Evolutionary conservation across 2,329 filamentous ascomycete genomes (phyloP).

Genomic region (Xylariaceae sp.): DNA sequence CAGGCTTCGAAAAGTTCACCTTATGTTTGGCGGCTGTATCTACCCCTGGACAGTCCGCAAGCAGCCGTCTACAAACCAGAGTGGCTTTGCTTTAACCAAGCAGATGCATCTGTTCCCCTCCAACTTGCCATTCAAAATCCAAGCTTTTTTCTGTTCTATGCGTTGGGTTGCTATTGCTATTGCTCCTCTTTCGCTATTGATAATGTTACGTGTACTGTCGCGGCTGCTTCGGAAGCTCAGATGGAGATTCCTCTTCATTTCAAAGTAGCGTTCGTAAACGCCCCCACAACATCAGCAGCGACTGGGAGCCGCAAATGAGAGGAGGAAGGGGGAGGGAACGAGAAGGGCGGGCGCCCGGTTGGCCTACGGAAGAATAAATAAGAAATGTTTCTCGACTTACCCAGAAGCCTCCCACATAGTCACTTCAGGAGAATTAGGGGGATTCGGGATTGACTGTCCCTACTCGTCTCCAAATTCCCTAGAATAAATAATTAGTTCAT

Average conservation of each 20-base stretch:
- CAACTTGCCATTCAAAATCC: not conserved
- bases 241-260: not conserved
- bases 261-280: not conserved
- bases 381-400: constrained; percentile 14
- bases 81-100: not conserved
- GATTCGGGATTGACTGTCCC: not conserved
- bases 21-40: not conserved
- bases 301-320: not conserved
- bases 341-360: not conserved
- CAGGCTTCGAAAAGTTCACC: not conserved
- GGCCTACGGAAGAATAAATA: constrained; percentile 2
- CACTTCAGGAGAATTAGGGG: constrained; percentile 7
- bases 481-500: not conserved
- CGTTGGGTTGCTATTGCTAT: not conserved
- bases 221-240: not conserved
- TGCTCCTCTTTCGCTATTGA: not conserved
- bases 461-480: constrained; percentile 2
- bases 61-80: not conserved
- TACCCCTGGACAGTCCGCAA: not conserved
- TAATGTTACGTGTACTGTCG: not conserved
- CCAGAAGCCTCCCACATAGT: constrained; percentile 12
- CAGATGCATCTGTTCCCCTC: not conserved
- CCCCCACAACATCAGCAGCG: not conserved
- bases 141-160: not conserved
- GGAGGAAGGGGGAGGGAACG: not conserved